Percentiles rank a stretch among this genome's conserved stretches.
phyloP scores from a whole-genome alignment of 1,284 basidiomycete genomes.

The Coniferiporia sulphurascens region DNA sequence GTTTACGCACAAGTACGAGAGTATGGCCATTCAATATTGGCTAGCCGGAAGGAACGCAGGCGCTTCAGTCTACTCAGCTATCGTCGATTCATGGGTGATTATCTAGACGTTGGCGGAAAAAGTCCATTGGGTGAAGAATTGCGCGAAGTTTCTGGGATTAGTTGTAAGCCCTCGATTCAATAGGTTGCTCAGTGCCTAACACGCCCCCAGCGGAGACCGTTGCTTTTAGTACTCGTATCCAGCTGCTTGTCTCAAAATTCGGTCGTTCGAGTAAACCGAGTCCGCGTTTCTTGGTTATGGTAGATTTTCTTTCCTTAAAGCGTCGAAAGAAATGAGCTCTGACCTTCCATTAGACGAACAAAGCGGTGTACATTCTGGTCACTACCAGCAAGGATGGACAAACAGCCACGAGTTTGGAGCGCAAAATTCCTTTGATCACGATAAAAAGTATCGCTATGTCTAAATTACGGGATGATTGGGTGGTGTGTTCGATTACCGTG shows the following conservation, averaged over 20 bases:
- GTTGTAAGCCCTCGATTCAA: conserved; percentile 45
- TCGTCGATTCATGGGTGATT: conserved; percentile 95
- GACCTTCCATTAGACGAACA: conserved; percentile 63
- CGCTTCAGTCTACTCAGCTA: conserved; percentile 93
- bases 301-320: conserved; percentile 36
- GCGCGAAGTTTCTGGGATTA: conserved; percentile 68
- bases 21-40: conserved; percentile 91
- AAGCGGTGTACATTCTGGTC: conserved; percentile 83
- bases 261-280: conserved; percentile 88
- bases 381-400: conserved; percentile 67
- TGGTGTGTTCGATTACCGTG: conserved; percentile 45
- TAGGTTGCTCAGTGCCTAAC: conserved; percentile 13
- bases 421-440: conserved; percentile 85
- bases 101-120: conserved; percentile 85
- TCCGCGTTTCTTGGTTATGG: conserved; percentile 88
- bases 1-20: conserved; percentile 88
- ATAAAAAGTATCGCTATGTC: conserved; percentile 87
- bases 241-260: conserved; percentile 85
- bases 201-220: conserved; percentile 59
- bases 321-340: neutral
- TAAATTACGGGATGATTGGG: conserved; percentile 91
- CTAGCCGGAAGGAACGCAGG: conserved; percentile 88
- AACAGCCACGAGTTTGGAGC: conserved; percentile 64
- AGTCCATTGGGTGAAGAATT: conserved; percentile 81
- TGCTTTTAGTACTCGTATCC: conserved; percentile 81